A percentile compares a stretch with the other conserved stretches of the same genome.
These are phyloP conservation scores for Solanum piurae DNA, from an alignment of 257 asterid genomes.

Conservation along the genomic window DNA sequence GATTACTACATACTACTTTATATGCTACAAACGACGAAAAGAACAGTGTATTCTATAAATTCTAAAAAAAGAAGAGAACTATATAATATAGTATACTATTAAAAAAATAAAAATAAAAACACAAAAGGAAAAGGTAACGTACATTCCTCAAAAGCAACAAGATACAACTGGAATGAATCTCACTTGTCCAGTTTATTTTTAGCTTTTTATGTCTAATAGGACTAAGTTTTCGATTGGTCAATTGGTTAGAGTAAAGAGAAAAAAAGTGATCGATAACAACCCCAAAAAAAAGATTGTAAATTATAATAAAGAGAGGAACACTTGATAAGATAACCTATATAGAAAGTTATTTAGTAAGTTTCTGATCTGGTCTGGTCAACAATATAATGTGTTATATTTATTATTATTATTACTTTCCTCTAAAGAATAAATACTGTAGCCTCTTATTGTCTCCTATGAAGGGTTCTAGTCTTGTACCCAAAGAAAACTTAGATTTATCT, in stretches of 20 bases:
- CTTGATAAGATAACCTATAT: slow-evolving; percentile 3
- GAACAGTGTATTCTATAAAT: background rate
- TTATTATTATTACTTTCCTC: background rate
- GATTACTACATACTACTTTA: background rate
- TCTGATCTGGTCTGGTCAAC: slow-evolving; percentile 20
- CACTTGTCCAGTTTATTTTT: background rate
- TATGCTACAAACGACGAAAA: background rate
- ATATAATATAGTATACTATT: background rate
- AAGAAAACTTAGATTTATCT: slow-evolving; percentile 20
- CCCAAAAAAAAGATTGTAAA: background rate
- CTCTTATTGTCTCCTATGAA: slow-evolving; percentile 37
- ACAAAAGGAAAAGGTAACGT: background rate
- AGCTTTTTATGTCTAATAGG: background rate
- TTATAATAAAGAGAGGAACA: background rate
- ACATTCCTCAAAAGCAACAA: slow-evolving; percentile 33
- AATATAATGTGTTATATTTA: background rate
- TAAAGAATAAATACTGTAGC: slow-evolving; percentile 38
- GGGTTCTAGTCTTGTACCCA: slow-evolving; percentile 32
- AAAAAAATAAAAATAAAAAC: background rate
- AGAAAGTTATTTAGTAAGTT: background rate
- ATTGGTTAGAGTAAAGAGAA: slow-evolving; percentile 15
- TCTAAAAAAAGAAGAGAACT: background rate
- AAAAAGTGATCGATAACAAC: slow-evolving; percentile 4
- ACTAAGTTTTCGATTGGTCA: slow-evolving; percentile 20
- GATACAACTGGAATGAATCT: slow-evolving; percentile 37